These are phyloP conservation scores for Cutaneotrichosporon spelunceum DNA, from an alignment of 1,284 basidiomycete species.

Conservation along the genomic window DNA sequence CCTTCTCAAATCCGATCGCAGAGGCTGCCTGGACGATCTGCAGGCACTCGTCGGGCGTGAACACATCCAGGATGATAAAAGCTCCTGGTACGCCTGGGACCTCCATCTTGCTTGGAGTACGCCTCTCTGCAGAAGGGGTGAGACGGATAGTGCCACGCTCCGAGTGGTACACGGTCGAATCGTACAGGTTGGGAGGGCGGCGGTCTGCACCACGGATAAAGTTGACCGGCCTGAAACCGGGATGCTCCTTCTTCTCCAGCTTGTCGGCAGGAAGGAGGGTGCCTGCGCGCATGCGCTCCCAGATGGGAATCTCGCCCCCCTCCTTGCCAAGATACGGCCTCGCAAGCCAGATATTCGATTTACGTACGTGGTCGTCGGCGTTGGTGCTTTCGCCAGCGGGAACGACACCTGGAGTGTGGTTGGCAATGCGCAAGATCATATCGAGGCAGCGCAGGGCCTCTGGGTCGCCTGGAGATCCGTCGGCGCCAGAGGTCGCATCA, in stretches of 20 bases:
- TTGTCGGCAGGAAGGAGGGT: conserved; percentile 30
- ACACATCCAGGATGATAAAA: conserved; percentile 56
- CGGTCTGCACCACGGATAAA: conserved; percentile 50
- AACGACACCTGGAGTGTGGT: conserved; percentile 17
- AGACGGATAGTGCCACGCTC: conserved; percentile 52
- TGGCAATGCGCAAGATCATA: conserved; percentile 56
- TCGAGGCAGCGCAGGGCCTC: conserved; percentile 55
- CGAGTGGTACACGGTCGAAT: conserved; percentile 56
- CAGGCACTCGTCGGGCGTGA: conserved; percentile 55
- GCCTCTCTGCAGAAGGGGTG: conserved; percentile 40
- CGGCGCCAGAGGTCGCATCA: conserved; percentile 55
- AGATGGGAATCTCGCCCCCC: conserved; percentile 39
- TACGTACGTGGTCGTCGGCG: conserved; percentile 18
- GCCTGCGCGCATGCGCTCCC: conserved; percentile 39
- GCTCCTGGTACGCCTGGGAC: conserved; percentile 55
- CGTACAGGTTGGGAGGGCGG: conserved; percentile 57
- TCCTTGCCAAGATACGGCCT: conserved; percentile 21
- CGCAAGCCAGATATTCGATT: conserved; percentile 41
- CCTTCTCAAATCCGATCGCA: conserved; percentile 56
- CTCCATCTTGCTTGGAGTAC: conserved; percentile 28
- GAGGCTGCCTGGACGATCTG: conserved; percentile 55
- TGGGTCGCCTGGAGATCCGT: conserved; percentile 41
- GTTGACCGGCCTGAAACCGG: conserved; percentile 39
- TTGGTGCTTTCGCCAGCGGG: conserved; percentile 26
- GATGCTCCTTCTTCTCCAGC: conserved; percentile 25